A percentile compares a stretch with the other conserved stretches of the same genome.
Evolutionary conservation across 495 filamentous ascomycete species (phyloP).

Genomic region (Xylaria bambusicola): DNA sequence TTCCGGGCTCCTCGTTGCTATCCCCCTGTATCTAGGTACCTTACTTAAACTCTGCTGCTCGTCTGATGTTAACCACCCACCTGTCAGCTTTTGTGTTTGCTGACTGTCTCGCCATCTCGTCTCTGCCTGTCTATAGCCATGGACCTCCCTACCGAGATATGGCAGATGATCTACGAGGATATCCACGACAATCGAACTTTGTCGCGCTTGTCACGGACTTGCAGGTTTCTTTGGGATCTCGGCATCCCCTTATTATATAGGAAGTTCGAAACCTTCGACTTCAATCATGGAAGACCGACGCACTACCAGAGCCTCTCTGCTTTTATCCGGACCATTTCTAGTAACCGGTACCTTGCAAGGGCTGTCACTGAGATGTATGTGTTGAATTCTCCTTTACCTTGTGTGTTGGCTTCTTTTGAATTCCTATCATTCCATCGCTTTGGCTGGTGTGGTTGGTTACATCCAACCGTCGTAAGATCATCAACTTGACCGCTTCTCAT

Average conservation of each 20-base stretch:
- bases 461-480: background rate
- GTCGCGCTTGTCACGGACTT: constrained; percentile 16
- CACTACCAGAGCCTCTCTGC: constrained; percentile 20
- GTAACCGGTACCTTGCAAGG: constrained; percentile 16
- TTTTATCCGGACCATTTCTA: constrained; percentile 17
- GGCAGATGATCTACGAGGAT: constrained; percentile 22
- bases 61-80: background rate
- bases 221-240: constrained; percentile 17
- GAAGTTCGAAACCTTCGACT: constrained; percentile 14
- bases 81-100: background rate
- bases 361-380: constrained; percentile 20
- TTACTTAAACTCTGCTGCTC: background rate
- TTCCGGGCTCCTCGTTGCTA: too few species aligned
- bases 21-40: too few species aligned
- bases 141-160: constrained; percentile 22
- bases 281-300: background rate
- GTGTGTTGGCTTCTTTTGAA: background rate
- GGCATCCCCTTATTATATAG: constrained; percentile 18
- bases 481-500: background rate
- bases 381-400: background rate
- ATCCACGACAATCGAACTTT: constrained; percentile 17
- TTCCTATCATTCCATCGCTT: background rate
- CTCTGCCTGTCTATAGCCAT: constrained; percentile 14
- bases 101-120: background rate
- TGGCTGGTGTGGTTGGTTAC: background rate